Percentiles rank a stretch among this genome's conserved stretches.
Evolutionary conservation across 495 filamentous ascomycete genomes (phyloP).

Genomic region (Neurospora sp.): DNA sequence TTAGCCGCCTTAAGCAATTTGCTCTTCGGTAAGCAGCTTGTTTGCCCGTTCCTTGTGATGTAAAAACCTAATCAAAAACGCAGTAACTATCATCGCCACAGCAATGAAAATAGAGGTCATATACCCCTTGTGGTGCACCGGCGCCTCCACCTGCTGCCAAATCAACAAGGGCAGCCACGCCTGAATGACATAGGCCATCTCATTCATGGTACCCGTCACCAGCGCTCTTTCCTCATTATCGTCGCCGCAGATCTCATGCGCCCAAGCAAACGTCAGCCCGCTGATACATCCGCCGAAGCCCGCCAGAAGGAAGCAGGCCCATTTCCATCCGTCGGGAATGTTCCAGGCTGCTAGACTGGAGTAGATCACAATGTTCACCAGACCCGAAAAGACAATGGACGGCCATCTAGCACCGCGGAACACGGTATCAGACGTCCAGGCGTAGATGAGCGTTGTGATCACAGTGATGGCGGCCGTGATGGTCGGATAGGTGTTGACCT

Average conservation of each 20-base stretch:
- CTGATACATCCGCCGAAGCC: slow-evolving; percentile 25
- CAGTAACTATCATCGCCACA: slow-evolving; percentile 22
- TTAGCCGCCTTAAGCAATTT: background rate
- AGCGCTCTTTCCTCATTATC: slow-evolving; percentile 48
- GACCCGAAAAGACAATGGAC: slow-evolving; percentile 30
- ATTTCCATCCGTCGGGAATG: slow-evolving; percentile 32
- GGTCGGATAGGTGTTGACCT: slow-evolving; percentile 36
- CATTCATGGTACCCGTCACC: slow-evolving; percentile 34
- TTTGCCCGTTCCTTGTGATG: slow-evolving; percentile 29
- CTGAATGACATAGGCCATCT: slow-evolving; percentile 32
- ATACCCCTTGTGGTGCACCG: slow-evolving; percentile 35
- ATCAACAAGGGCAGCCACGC: slow-evolving; percentile 37
- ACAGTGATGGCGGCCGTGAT: slow-evolving; percentile 34
- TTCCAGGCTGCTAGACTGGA: slow-evolving; percentile 32
- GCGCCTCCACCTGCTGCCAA: slow-evolving; percentile 39
- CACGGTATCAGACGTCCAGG: slow-evolving; percentile 39
- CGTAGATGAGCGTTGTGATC: slow-evolving; percentile 30
- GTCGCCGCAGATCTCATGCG: slow-evolving; percentile 41
- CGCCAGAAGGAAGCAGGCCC: slow-evolving; percentile 41
- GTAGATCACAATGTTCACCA: slow-evolving; percentile 30
- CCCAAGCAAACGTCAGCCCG: slow-evolving; percentile 36
- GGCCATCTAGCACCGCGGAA: slow-evolving; percentile 47
- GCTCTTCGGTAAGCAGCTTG: slow-evolving; percentile 6
- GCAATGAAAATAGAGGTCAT: slow-evolving; percentile 31
- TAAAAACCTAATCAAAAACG: slow-evolving; percentile 28